Evolutionary conservation across 768 basidiomycete genomes (phyloP).

Genomic region (Suillus decipiens): DNA sequence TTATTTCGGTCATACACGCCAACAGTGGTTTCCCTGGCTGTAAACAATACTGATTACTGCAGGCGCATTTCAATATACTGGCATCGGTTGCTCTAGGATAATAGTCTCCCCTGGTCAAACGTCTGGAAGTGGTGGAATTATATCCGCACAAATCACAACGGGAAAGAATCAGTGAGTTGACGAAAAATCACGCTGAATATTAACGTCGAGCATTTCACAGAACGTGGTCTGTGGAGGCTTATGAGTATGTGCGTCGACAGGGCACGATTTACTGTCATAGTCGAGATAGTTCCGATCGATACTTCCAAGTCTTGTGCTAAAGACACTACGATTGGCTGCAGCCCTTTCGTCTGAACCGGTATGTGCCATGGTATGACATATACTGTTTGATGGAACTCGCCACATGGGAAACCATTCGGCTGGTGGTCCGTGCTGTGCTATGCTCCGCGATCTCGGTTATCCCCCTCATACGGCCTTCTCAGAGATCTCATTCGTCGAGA

Average conservation of each 20-base stretch:
- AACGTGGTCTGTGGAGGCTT: background rate
- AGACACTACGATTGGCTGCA: conserved; percentile 54
- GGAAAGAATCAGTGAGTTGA: background rate
- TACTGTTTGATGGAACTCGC: background rate
- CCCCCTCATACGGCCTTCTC: too few species aligned
- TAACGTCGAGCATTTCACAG: background rate
- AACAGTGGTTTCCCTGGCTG: background rate
- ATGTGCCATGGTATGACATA: conserved; percentile 16
- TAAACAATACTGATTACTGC: background rate
- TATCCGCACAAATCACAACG: background rate
- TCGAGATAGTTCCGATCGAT: conserved; percentile 38
- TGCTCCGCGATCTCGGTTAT: conserved; percentile 40
- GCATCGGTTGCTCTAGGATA: background rate
- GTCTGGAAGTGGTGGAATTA: background rate
- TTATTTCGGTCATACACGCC: background rate
- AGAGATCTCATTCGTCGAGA: conserved; percentile 40
- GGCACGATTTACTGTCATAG: conserved; percentile 13
- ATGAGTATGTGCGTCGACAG: background rate
- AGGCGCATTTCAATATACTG: background rate
- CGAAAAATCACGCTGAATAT: background rate
- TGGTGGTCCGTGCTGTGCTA: conserved; percentile 65
- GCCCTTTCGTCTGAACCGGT: conserved; percentile 12
- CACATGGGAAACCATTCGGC: conserved; percentile 21
- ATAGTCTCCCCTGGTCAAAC: background rate
- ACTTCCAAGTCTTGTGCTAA: conserved; percentile 69